Base-by-base conservation (phyloP, 768 basidiomycete species). In the Dictyophora rubrovolvata region DNA sequence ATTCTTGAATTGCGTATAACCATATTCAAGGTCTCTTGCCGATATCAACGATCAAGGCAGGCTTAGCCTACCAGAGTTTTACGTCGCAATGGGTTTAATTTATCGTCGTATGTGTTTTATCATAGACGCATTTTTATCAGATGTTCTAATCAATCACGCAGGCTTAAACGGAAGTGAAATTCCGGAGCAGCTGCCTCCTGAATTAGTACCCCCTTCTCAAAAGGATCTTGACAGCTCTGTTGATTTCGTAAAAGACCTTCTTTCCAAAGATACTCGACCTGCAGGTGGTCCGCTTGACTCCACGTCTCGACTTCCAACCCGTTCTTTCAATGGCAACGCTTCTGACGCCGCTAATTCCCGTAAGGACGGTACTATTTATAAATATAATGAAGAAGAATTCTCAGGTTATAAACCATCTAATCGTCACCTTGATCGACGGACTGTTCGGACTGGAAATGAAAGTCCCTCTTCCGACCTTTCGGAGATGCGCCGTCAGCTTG, bases 81-180 rank as follows among this genome's bases (percentile, higher is more conserved):
- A 98, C 69, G 89, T 97, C 60, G 96, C 96, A 0, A 99, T 99
- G 95, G 93, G 90, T 55, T 76, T 98, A 56, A 98, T 99, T 67
- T 97, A 93, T 73, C 85, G 96, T 68, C 80, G 95, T 97, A 74
- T 65, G 89, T 81, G 23, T 62, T 53, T 50, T 23, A 34, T 22
- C 17, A 16, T 34, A 14, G 3, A 10, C 4, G 20, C 17, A 23
- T 35, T 28, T 28, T 59, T 35, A 6, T 21, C 53, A 28, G 2
- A 36, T 55, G 10, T 17, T 10, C 53, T 59, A 28, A 34, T 53
- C n/a, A 48, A 18, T 56, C 46, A 34, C 48, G 0, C 65, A 98
- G 94, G 83, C 48, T 78, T 99, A 21, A 96, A 94, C 69, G 95
- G 96, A 10, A 93, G 90, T 71, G 82, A 85, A 1, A 83, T 98